A percentile compares a stretch with the other conserved stretches of the same genome.
Evolutionary conservation across 768 basidiomycete genomes (phyloP).

Genomic region (Psilocybe cyanescens): DNA sequence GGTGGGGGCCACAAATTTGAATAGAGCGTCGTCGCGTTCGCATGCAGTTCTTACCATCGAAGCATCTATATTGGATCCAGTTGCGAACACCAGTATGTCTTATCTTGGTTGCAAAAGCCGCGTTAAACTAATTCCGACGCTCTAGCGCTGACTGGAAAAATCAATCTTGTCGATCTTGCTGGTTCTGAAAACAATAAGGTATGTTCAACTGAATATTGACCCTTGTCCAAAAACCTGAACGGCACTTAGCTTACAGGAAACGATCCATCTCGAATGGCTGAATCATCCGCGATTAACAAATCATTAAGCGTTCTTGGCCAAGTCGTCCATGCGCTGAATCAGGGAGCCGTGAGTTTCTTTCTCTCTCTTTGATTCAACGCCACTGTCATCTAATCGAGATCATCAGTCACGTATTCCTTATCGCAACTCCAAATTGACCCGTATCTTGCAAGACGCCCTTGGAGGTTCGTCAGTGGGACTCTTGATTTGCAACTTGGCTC

Average conservation of each 20-base stretch:
- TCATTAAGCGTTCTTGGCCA: constrained; percentile 86
- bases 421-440: constrained; percentile 86
- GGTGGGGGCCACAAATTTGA: constrained; percentile 85
- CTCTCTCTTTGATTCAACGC: constrained; percentile 18
- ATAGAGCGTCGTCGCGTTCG: constrained; percentile 83
- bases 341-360: constrained; percentile 55
- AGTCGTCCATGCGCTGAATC: constrained; percentile 85
- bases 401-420: constrained; percentile 80
- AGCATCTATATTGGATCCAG: constrained; percentile 59
- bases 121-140: not conserved
- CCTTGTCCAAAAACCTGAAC: not conserved
- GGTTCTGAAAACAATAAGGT: constrained; percentile 93
- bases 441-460: constrained; percentile 89
- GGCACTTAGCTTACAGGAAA: constrained; percentile 73
- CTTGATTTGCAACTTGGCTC: constrained; percentile 87
- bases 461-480: constrained; percentile 81
- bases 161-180: constrained; percentile 88
- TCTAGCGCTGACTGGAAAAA: constrained; percentile 71
- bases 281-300: constrained; percentile 90
- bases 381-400: constrained; percentile 6
- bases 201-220: not conserved
- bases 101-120: not conserved
- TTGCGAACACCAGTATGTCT: constrained; percentile 54
- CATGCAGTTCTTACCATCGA: constrained; percentile 86
- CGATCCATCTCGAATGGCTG: constrained; percentile 84